Evolutionary conservation across 768 basidiomycete species (phyloP).

Genomic region (Collybiopsis luxurians): DNA sequence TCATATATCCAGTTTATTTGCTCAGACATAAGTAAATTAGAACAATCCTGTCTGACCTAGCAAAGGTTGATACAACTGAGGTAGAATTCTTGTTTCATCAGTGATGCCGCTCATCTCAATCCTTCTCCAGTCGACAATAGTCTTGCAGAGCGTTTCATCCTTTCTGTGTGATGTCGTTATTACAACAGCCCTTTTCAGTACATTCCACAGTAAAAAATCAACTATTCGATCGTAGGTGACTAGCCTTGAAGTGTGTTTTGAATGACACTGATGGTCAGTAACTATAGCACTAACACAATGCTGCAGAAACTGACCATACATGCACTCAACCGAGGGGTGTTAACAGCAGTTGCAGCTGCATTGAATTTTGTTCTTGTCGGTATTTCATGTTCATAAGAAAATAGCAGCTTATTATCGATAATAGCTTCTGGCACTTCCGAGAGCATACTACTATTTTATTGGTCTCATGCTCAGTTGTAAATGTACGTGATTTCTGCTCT

Average conservation of each 20-base stretch:
- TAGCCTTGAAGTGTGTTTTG: background rate
- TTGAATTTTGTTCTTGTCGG: background rate
- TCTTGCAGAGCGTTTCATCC: background rate
- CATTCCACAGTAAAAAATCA: background rate
- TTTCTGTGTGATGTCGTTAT: background rate
- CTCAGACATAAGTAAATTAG: no score
- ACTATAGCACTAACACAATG: background rate
- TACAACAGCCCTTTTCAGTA: background rate
- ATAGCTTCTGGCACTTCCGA: background rate
- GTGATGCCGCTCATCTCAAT: background rate
- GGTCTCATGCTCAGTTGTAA: background rate
- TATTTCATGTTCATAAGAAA: background rate
- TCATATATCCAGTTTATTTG: no score
- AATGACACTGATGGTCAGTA: background rate
- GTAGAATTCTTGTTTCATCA: background rate
- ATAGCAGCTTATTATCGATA: background rate
- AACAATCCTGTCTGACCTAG: no score
- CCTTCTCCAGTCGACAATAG: background rate
- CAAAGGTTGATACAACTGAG: background rate
- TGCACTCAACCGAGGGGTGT: background rate
- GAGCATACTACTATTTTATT: background rate
- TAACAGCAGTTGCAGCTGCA: background rate
- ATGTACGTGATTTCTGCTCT: no score
- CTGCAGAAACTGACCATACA: background rate
- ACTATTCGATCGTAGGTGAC: background rate